Conservation (phyloP, 208 protist species). For the Leishmania martiniquensis region DNA sequence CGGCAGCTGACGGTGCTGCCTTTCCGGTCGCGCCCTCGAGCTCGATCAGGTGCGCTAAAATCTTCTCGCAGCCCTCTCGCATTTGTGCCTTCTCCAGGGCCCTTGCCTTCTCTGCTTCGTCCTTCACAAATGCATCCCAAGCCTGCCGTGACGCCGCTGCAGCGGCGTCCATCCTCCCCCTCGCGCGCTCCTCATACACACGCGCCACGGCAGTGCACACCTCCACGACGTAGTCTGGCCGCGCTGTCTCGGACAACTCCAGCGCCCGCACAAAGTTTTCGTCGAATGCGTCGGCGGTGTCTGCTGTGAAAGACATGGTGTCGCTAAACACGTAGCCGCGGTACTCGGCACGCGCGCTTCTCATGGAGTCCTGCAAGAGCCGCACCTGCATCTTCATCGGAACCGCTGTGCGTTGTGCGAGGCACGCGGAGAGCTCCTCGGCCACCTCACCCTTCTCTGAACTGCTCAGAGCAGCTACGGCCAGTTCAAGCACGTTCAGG, state of each 20-base stretch:
- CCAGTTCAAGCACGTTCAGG: conserved; percentile 70
- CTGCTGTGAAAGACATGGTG: conserved; percentile 29
- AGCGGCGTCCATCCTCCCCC: neutral
- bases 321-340: conserved; percentile 89
- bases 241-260: conserved; percentile 38
- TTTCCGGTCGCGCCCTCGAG: conserved; percentile 36
- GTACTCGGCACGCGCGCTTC: conserved; percentile 35
- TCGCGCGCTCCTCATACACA: conserved; percentile 40
- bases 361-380: conserved; percentile 54
- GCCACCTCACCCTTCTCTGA: conserved; percentile 24
- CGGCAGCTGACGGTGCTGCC: conserved; percentile 30
- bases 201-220: conserved; percentile 44
- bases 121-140: conserved; percentile 10
- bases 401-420: conserved; percentile 41
- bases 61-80: conserved; percentile 30
- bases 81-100: conserved; percentile 40
- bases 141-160: conserved; percentile 13
- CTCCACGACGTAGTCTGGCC: conserved; percentile 67
- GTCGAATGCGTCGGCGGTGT: conserved; percentile 29
- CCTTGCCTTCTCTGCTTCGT: conserved; percentile 19
- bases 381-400: conserved; percentile 51
- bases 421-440: conserved; percentile 31
- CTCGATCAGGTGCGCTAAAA: conserved; percentile 32
- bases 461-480: conserved; percentile 14
- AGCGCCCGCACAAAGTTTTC: conserved; percentile 28